Evolutionary conservation across 2,329 filamentous ascomycete species (phyloP).

Genomic region (Cladosporium sp.): DNA sequence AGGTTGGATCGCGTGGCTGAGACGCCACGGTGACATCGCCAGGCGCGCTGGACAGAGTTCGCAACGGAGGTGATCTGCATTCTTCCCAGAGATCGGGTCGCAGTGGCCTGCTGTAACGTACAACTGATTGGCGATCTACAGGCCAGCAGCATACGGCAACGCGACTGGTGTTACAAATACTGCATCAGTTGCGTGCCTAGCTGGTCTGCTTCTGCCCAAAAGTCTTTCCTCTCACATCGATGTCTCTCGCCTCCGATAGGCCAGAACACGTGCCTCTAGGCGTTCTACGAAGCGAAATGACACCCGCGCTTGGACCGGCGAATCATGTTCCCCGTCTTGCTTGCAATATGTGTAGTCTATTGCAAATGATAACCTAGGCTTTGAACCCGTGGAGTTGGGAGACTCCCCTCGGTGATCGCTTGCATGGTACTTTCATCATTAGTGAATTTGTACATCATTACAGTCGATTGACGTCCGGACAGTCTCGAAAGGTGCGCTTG

Average conservation of each 20-base stretch:
- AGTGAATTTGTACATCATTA: too few species aligned
- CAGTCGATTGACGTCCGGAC: too few species aligned
- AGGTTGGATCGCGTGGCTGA: constrained; percentile 1
- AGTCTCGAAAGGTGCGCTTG: too few species aligned
- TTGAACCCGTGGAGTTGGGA: too few species aligned
- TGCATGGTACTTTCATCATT: too few species aligned
- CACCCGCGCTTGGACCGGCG: constrained; percentile 6
- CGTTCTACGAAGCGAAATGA: constrained; percentile 8
- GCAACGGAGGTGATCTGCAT: constrained; percentile 4
- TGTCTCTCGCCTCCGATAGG: background rate
- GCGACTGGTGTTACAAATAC: too few species aligned
- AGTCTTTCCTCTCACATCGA: background rate
- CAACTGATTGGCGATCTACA: constrained; percentile 3
- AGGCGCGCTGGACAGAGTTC: constrained; percentile 7
- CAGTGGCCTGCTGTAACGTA: too few species aligned
- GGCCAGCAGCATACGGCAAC: background rate
- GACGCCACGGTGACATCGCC: constrained; percentile 2
- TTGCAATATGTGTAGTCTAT: background rate
- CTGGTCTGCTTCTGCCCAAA: background rate
- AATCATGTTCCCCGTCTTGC: background rate
- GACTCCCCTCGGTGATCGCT: too few species aligned
- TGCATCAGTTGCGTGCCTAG: too few species aligned
- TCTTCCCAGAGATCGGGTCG: background rate
- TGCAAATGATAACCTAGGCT: too few species aligned
- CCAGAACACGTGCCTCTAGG: constrained; percentile 2